Percentiles rank a stretch among this genome's conserved stretches.
Evolutionary conservation across 345 rosid genomes (phyloP).

Genomic region (Citrus sp.): DNA sequence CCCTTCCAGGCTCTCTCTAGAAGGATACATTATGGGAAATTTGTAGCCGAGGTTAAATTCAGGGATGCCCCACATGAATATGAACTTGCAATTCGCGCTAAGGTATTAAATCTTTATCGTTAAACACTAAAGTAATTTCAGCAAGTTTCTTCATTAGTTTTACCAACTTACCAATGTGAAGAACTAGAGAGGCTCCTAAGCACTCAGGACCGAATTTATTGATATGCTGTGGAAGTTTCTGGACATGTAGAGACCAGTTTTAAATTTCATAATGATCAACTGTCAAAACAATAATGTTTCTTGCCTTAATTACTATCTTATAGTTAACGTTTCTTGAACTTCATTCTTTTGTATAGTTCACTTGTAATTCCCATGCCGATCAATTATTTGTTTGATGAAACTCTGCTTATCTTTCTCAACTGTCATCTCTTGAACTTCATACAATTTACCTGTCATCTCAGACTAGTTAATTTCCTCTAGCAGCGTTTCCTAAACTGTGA

Average conservation of each 20-base stretch:
- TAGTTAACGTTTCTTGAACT: neutral
- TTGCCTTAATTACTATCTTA: neutral
- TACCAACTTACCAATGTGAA: neutral
- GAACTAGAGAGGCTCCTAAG: neutral
- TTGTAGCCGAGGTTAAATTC: constrained; percentile 87
- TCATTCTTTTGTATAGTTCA: neutral
- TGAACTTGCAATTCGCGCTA: constrained; percentile 61
- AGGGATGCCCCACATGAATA: constrained; percentile 61
- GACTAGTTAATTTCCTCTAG: neutral
- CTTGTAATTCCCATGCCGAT: neutral
- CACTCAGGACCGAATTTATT: neutral
- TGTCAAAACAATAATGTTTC: neutral
- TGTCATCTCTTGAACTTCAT: neutral
- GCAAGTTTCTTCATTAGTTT: neutral
- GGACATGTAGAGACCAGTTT: neutral
- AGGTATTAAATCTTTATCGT: constrained; percentile 40
- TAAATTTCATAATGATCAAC: neutral
- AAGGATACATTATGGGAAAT: constrained; percentile 86
- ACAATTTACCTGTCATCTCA: too few relatives aligned
- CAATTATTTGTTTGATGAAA: neutral
- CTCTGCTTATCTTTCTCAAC: neutral
- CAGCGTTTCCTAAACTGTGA: neutral
- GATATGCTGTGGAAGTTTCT: neutral
- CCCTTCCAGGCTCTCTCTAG: constrained; percentile 68
- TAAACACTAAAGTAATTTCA: neutral